phyloP scores from a whole-genome alignment of 768 basidiomycete genomes.

The Agrocybe pediades region DNA sequence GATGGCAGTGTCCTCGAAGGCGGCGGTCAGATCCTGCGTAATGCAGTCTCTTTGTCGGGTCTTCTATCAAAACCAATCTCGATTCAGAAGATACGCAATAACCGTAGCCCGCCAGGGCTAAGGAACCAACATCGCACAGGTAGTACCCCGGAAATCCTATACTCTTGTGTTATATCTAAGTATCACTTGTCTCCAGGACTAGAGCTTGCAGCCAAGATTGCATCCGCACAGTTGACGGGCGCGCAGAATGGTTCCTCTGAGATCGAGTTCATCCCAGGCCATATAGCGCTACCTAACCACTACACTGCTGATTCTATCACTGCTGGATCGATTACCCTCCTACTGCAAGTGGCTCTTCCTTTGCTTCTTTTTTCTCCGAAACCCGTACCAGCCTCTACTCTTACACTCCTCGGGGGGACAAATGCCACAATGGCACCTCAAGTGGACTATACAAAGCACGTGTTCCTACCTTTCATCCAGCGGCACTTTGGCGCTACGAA shows the following conservation, averaged over 20 bases:
- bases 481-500: slow-evolving; percentile 52
- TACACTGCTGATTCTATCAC: slow-evolving; percentile 52
- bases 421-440: slow-evolving; percentile 75
- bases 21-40: slow-evolving; percentile 77
- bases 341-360: slow-evolving; percentile 73
- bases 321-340: slow-evolving; percentile 70
- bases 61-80: slow-evolving; percentile 60
- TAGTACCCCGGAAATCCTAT: slow-evolving; percentile 21
- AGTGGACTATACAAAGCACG: slow-evolving; percentile 67
- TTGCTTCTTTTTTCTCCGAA: slow-evolving; percentile 58
- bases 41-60: slow-evolving; percentile 65
- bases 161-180: not conserved
- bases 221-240: slow-evolving; percentile 54
- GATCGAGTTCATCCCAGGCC: slow-evolving; percentile 59
- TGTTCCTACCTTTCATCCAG: slow-evolving; percentile 70
- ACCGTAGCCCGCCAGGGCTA: slow-evolving; percentile 62
- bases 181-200: slow-evolving; percentile 45
- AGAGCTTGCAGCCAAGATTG: slow-evolving; percentile 63
- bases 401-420: slow-evolving; percentile 69
- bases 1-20: slow-evolving; percentile 57
- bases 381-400: slow-evolving; percentile 37
- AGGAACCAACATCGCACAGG: slow-evolving; percentile 76
- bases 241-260: slow-evolving; percentile 52
- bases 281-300: slow-evolving; percentile 39
- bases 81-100: slow-evolving; percentile 61